Evolutionary conservation across 2,329 filamentous ascomycete genomes (phyloP).

Genomic region (Pezicula radicicola): DNA sequence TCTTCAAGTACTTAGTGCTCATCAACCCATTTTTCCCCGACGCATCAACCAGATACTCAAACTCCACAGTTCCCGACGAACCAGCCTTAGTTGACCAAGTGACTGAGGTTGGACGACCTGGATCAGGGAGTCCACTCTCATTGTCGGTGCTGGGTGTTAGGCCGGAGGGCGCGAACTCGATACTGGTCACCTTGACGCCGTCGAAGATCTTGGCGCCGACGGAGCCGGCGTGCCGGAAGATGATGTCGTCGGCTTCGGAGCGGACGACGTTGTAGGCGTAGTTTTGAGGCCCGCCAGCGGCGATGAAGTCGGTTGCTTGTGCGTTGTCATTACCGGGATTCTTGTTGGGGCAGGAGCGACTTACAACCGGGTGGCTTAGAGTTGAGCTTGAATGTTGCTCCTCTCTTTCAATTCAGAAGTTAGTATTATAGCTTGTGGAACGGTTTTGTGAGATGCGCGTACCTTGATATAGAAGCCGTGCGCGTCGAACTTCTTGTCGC

Average conservation of each 20-base stretch:
- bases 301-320: conserved; percentile 40
- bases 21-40: conserved; percentile 42
- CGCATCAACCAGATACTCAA: conserved; percentile 48
- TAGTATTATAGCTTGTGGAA: too few relatives aligned
- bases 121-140: conserved; percentile 7
- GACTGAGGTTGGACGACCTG: conserved; percentile 33
- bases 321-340: not conserved
- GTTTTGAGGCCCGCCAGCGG: conserved; percentile 30
- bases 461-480: conserved; percentile 39
- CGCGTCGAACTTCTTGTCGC: conserved; percentile 33
- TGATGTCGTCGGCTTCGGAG: conserved; percentile 41
- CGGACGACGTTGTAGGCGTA: conserved; percentile 20
- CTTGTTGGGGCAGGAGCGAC: conserved; percentile 5
- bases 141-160: not conserved
- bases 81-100: conserved; percentile 32
- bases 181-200: conserved; percentile 32
- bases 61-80: conserved; percentile 35
- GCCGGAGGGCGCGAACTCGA: conserved; percentile 27
- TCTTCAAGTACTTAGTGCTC: conserved; percentile 46
- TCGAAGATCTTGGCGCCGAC: conserved; percentile 39
- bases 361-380: conserved; percentile 30
- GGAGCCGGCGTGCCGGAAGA: conserved; percentile 38
- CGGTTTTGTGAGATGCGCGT: not conserved
- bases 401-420: conserved; percentile 21
- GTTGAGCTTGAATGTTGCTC: conserved; percentile 38